A percentile compares a stretch with the other conserved stretches of the same genome.
Conservation (phyloP, 768 basidiomycete genomes). For the Lyophyllum decastes region DNA sequence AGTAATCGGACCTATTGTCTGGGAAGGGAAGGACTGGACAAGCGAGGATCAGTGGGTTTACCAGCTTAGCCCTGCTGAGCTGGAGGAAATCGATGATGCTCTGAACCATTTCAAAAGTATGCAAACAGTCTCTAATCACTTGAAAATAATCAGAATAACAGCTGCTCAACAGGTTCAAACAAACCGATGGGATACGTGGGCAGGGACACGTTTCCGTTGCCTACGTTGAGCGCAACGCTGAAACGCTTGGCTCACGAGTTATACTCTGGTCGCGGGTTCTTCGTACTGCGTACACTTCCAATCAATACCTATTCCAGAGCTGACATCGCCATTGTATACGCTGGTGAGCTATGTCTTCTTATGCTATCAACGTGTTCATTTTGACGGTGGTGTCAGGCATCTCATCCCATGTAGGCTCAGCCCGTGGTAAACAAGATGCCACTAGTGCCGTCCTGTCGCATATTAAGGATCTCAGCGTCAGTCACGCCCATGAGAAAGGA, state of each 20-base stretch:
- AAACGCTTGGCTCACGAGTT: constrained; percentile 39
- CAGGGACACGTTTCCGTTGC: constrained; percentile 44
- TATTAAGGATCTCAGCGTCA: constrained; percentile 47
- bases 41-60: constrained; percentile 46
- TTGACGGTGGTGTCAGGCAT: constrained; percentile 32
- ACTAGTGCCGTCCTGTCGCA: constrained; percentile 45
- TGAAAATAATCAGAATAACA: not conserved
- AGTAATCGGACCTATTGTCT: constrained; percentile 42
- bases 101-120: constrained; percentile 40
- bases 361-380: constrained; percentile 8
- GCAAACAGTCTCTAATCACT: not conserved
- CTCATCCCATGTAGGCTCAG: constrained; percentile 46
- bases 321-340: constrained; percentile 43
- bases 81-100: constrained; percentile 40
- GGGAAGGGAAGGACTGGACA: constrained; percentile 45
- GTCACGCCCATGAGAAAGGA: constrained; percentile 41
- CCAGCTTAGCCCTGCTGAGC: constrained; percentile 30
- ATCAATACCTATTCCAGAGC: constrained; percentile 40
- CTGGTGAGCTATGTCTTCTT: constrained; percentile 33
- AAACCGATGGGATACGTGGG: constrained; percentile 35
- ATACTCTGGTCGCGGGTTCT: constrained; percentile 48
- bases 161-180: constrained; percentile 21
- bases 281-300: constrained; percentile 47
- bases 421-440: constrained; percentile 44
- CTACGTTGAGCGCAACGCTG: constrained; percentile 36